Conservation (phyloP, 192 early-diverging fungal species). For the Powellomyces hirtus region DNA sequence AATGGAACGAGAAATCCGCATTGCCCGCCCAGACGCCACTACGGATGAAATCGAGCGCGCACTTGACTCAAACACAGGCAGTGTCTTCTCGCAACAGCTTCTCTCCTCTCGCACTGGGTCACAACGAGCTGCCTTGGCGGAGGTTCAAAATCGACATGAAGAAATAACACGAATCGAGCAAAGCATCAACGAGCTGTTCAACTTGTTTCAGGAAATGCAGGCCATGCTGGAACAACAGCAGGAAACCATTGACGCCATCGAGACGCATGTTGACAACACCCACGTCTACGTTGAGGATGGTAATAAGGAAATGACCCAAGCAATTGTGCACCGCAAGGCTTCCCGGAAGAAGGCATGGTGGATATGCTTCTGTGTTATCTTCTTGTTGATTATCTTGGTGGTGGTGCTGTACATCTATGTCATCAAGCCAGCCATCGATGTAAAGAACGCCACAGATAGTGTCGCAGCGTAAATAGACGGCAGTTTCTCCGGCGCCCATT, state of each 20-base stretch:
- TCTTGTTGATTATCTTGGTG: conserved; percentile 14
- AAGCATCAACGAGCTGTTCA: conserved; percentile 56
- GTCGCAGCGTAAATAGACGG: no score
- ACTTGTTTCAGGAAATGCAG: conserved; percentile 67
- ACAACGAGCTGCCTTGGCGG: conserved; percentile 48
- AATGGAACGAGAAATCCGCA: conserved; percentile 52
- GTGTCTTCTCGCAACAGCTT: conserved; percentile 59
- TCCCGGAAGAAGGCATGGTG: conserved; percentile 48
- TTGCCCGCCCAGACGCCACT: conserved; percentile 59
- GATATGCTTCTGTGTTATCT: conserved; percentile 26
- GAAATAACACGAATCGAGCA: conserved; percentile 57
- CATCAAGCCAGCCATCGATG: conserved; percentile 1
- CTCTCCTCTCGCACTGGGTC: conserved; percentile 46
- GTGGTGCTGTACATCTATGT: conserved; percentile 19
- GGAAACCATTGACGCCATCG: conserved; percentile 47
- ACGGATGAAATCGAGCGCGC: conserved; percentile 55
- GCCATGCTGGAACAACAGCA: conserved; percentile 53
- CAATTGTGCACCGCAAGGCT: conserved; percentile 38
- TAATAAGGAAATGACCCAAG: conserved; percentile 47
- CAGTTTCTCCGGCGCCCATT: no score
- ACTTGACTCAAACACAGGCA: conserved; percentile 42
- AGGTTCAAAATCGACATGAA: conserved; percentile 61
- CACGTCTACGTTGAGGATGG: conserved; percentile 39
- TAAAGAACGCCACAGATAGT: background rate
- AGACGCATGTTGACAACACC: conserved; percentile 40